A percentile compares a stretch with the other conserved stretches of the same genome.
Evolutionary conservation across 805 yeast genomes (phyloP).

Genomic region (Metschnikowia sp.): DNA sequence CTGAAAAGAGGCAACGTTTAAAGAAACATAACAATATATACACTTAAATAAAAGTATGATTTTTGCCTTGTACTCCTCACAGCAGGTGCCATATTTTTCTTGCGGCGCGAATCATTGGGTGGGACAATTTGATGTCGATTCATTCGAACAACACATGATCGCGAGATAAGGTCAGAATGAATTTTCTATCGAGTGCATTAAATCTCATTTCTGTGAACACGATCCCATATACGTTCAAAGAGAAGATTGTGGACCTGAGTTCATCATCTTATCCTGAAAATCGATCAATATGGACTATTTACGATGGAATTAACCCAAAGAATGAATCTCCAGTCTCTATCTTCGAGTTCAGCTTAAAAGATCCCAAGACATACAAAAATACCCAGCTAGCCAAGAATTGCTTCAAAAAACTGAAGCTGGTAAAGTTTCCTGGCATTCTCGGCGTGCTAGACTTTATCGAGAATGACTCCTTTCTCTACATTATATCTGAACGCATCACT

Average conservation of each 20-base stretch:
- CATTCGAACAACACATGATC: background rate
- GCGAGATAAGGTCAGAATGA: slow-evolving; percentile 39
- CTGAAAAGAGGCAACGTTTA: background rate
- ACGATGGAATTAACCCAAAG: slow-evolving; percentile 54
- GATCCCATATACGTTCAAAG: slow-evolving; percentile 57
- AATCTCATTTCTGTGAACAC: slow-evolving; percentile 53
- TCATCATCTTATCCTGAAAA: slow-evolving; percentile 18
- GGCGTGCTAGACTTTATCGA: slow-evolving; percentile 62
- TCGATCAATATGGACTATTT: slow-evolving; percentile 57
- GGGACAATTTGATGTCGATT: background rate
- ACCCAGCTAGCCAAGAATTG: slow-evolving; percentile 35
- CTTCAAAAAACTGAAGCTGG: slow-evolving; percentile 46
- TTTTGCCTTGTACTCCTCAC: too few relatives aligned
- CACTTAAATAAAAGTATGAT: too few relatives aligned
- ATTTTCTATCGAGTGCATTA: slow-evolving; percentile 63
- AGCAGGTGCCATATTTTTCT: too few relatives aligned
- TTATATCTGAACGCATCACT: slow-evolving; percentile 64
- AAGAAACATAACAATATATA: background rate
- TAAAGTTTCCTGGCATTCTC: slow-evolving; percentile 70
- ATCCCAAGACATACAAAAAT: slow-evolving; percentile 28
- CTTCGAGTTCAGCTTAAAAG: slow-evolving; percentile 56
- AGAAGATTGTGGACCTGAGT: slow-evolving; percentile 33
- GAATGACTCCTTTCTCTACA: slow-evolving; percentile 51
- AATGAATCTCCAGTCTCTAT: slow-evolving; percentile 56
- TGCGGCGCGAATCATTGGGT: too few relatives aligned